Conservation (phyloP, 345 rosid species). For the Salix udensis region DNA sequence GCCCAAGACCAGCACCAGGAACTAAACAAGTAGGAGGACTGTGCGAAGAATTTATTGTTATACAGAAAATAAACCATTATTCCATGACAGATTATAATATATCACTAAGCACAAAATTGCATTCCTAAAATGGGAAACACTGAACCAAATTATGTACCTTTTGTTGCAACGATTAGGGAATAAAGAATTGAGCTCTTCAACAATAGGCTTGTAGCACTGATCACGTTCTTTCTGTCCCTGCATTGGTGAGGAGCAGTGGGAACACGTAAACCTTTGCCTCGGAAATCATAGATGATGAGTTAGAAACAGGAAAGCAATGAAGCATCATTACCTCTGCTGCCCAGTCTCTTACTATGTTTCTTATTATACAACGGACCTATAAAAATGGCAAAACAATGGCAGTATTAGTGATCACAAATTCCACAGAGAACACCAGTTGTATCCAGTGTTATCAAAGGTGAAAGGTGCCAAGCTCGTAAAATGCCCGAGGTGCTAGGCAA, state of each 20-base stretch:
- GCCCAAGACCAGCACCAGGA: slow-evolving; percentile 99
- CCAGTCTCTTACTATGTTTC: slow-evolving; percentile 98
- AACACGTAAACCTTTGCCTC: not conserved
- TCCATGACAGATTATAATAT: not conserved
- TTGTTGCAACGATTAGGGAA: slow-evolving; percentile 66
- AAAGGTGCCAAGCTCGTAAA: no score
- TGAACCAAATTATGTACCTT: slow-evolving; percentile 38
- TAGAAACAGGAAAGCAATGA: slow-evolving; percentile 7
- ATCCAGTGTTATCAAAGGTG: not conserved
- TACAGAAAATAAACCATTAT: slow-evolving; percentile 7
- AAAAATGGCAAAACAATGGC: slow-evolving; percentile 15
- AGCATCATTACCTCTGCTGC: slow-evolving; percentile 73
- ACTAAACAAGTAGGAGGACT: slow-evolving; percentile 92
- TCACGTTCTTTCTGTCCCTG: slow-evolving; percentile 89
- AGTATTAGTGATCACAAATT: not conserved
- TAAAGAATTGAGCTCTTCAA: slow-evolving; percentile 77
- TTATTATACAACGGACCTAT: slow-evolving; percentile 94
- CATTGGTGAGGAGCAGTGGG: slow-evolving; percentile 1
- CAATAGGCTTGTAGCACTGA: slow-evolving; percentile 89
- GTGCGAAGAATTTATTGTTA: slow-evolving; percentile 24
- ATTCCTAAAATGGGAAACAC: not conserved
- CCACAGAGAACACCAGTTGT: not conserved
- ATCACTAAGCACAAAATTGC: not conserved
- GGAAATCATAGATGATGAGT: slow-evolving; percentile 6
- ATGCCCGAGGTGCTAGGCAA: no score